Percentiles rank a stretch among this genome's conserved stretches.
These are phyloP conservation scores for Oryza rufipogon DNA, from an alignment of 176 grass and related monocot genomes.

Conservation along the genomic window DNA sequence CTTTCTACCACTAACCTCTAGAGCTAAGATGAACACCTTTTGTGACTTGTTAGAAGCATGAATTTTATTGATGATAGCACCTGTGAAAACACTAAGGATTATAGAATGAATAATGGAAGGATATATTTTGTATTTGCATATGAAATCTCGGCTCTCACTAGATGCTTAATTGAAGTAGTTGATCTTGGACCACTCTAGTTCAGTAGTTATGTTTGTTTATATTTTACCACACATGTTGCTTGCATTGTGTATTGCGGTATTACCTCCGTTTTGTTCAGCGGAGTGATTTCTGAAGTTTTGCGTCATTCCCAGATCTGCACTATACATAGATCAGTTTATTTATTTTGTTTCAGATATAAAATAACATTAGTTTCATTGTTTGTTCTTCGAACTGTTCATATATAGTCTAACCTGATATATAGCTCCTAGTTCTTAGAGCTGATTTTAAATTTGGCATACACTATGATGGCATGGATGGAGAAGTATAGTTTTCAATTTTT, in stretches of 20 bases:
- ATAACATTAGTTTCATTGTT: background rate
- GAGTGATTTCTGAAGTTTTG: background rate
- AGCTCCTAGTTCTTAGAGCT: background rate
- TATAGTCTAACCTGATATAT: background rate
- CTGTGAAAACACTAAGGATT: background rate
- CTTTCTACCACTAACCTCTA: background rate
- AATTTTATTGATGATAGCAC: background rate
- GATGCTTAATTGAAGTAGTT: background rate
- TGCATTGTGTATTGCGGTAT: constrained; percentile 11
- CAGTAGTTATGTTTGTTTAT: constrained; percentile 21
- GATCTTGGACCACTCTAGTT: constrained; percentile 17
- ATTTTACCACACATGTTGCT: constrained; percentile 21
- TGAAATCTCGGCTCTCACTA: background rate
- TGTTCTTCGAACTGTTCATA: background rate
- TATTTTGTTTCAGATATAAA: constrained; percentile 29
- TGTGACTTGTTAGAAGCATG: background rate
- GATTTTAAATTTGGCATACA: background rate
- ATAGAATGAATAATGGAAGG: background rate
- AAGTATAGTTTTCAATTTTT: background rate
- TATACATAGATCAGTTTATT: background rate
- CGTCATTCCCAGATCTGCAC: constrained; percentile 25
- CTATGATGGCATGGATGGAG: too few species aligned
- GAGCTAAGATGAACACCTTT: background rate
- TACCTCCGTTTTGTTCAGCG: background rate
- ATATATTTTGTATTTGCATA: background rate